Percentiles rank a stretch among this genome's conserved stretches.
phyloP scores from a whole-genome alignment of 495 filamentous ascomycete genomes.

The Massariosphaeria phaeospora region DNA sequence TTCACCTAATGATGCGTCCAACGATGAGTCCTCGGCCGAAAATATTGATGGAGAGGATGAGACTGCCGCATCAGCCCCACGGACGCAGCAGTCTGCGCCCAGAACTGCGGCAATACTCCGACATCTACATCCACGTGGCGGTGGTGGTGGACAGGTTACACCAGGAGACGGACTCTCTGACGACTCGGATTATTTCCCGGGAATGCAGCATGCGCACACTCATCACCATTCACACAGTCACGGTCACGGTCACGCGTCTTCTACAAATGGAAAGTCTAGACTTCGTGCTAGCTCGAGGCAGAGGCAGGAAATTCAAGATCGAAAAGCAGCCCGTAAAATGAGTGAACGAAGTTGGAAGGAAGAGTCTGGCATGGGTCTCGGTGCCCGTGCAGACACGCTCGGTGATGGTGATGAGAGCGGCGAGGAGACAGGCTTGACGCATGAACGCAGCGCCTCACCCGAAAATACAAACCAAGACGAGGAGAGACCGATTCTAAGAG shows the following conservation, averaged over 20 bases:
- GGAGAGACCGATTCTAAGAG: slow-evolving; percentile 21
- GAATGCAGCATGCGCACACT: slow-evolving; percentile 4
- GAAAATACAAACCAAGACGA: slow-evolving; percentile 3
- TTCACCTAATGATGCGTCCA: slow-evolving; percentile 28
- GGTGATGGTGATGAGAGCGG: slow-evolving; percentile 31
- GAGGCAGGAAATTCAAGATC: slow-evolving; percentile 19
- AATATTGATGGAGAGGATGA: slow-evolving; percentile 13
- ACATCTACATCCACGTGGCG: slow-evolving; percentile 23
- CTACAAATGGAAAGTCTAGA: slow-evolving; percentile 4
- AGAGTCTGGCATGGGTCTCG: slow-evolving; percentile 41
- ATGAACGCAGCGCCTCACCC: slow-evolving; percentile 4
- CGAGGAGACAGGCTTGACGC: slow-evolving; percentile 17
- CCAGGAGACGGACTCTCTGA: slow-evolving; percentile 39
- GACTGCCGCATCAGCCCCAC: slow-evolving; percentile 6
- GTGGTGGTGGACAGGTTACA: slow-evolving; percentile 26
- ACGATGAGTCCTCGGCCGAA: slow-evolving; percentile 12
- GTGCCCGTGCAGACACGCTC: slow-evolving; percentile 40
- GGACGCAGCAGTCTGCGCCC: slow-evolving; percentile 16
- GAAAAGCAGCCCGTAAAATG: slow-evolving; percentile 28
- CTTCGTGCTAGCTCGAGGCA: slow-evolving; percentile 20
- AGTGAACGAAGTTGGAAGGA: slow-evolving; percentile 37
- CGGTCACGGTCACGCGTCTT: slow-evolving; percentile 3
- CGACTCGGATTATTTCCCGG: slow-evolving; percentile 36
- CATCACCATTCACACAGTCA: slow-evolving; percentile 7
- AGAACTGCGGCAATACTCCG: slow-evolving; percentile 18